Percentiles rank a stretch among this genome's conserved stretches.
phyloP scores from a whole-genome alignment of 768 basidiomycete species.

The Boletus speciosus region DNA sequence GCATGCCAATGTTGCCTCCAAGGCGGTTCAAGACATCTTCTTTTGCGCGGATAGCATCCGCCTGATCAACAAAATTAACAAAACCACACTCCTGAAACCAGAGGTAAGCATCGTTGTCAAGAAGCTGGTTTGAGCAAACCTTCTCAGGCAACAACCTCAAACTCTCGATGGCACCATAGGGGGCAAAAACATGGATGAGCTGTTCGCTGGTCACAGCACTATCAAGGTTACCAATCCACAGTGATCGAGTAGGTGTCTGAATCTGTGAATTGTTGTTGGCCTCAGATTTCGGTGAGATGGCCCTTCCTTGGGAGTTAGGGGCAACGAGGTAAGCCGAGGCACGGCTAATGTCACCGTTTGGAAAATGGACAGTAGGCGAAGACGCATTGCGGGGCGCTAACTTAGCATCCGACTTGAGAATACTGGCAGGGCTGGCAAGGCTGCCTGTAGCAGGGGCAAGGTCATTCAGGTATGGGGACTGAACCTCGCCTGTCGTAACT shows the following conservation, averaged over 20 bases:
- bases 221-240: conserved; percentile 99
- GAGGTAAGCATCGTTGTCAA: conserved; percentile 16
- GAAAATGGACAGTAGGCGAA: conserved; percentile 64
- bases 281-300: conserved; percentile 83
- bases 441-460: conserved; percentile 39
- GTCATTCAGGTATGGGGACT: conserved; percentile 56
- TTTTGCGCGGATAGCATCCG: conserved; percentile 95
- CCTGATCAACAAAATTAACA: conserved; percentile 95
- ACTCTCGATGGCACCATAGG: conserved; percentile 96
- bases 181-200: conserved; percentile 91
- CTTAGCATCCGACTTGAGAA: conserved; percentile 60
- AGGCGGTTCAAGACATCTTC: conserved; percentile 96
- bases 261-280: conserved; percentile 60
- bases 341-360: conserved; percentile 56
- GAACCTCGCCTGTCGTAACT: conserved; percentile 53
- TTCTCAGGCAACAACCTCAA: conserved; percentile 94
- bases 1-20: conserved; percentile 91
- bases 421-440: conserved; percentile 35
- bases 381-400: conserved; percentile 41
- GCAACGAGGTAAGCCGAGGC: conserved; percentile 67
- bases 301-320: conserved; percentile 64
- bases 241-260: conserved; percentile 90
- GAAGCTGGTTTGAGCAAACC: conserved; percentile 41
- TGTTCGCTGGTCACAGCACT: conserved; percentile 92
- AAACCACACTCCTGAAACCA: conserved; percentile 87